Conservation (phyloP, 345 rosid species). For the Mallotus nudiflorus region DNA sequence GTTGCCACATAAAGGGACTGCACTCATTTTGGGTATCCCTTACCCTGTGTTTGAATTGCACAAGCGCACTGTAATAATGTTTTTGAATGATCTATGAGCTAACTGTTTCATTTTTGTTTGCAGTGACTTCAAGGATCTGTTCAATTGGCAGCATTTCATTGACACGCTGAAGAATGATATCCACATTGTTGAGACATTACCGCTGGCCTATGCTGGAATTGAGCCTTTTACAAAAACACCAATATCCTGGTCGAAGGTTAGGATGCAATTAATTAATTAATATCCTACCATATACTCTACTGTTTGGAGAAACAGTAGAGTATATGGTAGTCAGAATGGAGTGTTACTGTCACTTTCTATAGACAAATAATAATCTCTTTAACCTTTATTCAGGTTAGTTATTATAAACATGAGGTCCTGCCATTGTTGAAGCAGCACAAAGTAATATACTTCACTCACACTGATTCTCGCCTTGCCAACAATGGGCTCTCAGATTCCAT, state of each 20-base stretch:
- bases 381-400: constrained; percentile 59
- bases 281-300: not conserved
- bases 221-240: constrained; percentile 81
- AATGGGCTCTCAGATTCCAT: constrained; percentile 60
- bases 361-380: not conserved
- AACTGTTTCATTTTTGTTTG: constrained; percentile 20
- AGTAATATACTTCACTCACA: constrained; percentile 84
- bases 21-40: not conserved
- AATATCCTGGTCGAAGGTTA: constrained; percentile 95
- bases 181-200: constrained; percentile 79
- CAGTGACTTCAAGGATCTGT: constrained; percentile 92
- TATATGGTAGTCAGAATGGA: not conserved
- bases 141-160: constrained; percentile 90
- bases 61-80: not conserved
- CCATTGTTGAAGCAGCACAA: constrained; percentile 79
- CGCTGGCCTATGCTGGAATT: constrained; percentile 52
- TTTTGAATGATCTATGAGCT: constrained; percentile 17
- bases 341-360: constrained; percentile 1
- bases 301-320: not conserved
- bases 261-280: constrained; percentile 2
- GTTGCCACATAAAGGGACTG: no score
- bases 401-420: constrained; percentile 76
- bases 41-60: not conserved
- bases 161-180: constrained; percentile 74
- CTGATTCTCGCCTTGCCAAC: constrained; percentile 95